Conservation (phyloP, 1,284 basidiomycete species). For the Fereydounia khargensis region DNA sequence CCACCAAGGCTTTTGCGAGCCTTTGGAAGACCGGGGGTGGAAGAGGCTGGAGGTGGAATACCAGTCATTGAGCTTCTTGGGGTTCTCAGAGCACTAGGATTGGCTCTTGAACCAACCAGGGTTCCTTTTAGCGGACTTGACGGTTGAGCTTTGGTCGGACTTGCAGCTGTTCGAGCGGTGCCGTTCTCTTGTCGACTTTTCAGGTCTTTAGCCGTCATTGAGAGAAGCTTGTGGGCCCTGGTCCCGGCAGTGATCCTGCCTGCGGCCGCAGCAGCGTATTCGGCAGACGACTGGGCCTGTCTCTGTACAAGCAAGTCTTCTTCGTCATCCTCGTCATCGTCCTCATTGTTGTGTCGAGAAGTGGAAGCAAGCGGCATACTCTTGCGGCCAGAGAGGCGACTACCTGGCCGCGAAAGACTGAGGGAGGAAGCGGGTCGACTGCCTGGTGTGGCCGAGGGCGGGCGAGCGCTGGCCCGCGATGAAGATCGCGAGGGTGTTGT, state of each 20-base stretch:
- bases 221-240: slow-evolving; percentile 74
- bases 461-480: slow-evolving; percentile 23
- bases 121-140: slow-evolving; percentile 34
- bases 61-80: neutral
- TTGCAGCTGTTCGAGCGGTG: slow-evolving; percentile 14
- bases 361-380: too few relatives aligned
- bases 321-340: slow-evolving; percentile 17
- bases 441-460: slow-evolving; percentile 26
- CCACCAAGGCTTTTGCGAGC: slow-evolving; percentile 32
- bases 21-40: slow-evolving; percentile 18
- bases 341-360: too few relatives aligned
- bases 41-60: slow-evolving; percentile 7
- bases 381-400: slow-evolving; percentile 36
- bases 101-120: slow-evolving; percentile 18
- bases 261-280: slow-evolving; percentile 51
- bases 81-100: neutral
- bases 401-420: slow-evolving; percentile 24
- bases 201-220: slow-evolving; percentile 36
- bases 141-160: slow-evolving; percentile 54
- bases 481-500: slow-evolving; percentile 25
- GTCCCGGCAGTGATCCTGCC: slow-evolving; percentile 72
- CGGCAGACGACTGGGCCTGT: slow-evolving; percentile 22
- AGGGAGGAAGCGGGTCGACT: slow-evolving; percentile 32
- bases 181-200: slow-evolving; percentile 65
- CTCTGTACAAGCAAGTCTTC: slow-evolving; percentile 12